These are phyloP conservation scores for Pestalotiopsis sp. DNA, from an alignment of 2,329 filamentous ascomycete genomes.

Conservation along the genomic window DNA sequence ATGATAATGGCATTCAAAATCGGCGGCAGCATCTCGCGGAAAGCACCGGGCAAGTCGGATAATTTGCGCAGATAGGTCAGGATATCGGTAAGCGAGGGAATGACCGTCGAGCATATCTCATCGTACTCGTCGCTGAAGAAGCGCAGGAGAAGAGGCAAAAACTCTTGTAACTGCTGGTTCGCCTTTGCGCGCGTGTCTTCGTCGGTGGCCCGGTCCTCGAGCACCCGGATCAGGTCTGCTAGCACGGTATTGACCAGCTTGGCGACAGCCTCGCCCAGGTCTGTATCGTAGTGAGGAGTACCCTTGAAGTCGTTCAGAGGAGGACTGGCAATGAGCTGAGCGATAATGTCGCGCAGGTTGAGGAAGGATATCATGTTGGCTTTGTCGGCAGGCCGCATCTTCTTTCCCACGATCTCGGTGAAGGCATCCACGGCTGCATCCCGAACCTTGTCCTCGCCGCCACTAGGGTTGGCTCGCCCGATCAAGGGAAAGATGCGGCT, in stretches of 20 bases:
- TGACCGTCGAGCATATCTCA: slow-evolving; percentile 94
- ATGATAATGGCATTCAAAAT: slow-evolving; percentile 89
- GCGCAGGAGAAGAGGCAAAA: slow-evolving; percentile 83
- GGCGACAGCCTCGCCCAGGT: slow-evolving; percentile 91
- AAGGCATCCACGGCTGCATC: slow-evolving; percentile 93
- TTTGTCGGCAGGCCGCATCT: slow-evolving; percentile 95
- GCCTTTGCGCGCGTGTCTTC: slow-evolving; percentile 72
- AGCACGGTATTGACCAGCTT: slow-evolving; percentile 93
- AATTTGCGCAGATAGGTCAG: slow-evolving; percentile 88
- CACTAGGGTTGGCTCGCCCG: slow-evolving; percentile 66
- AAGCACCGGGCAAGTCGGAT: slow-evolving; percentile 70
- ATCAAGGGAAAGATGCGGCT: slow-evolving; percentile 83
- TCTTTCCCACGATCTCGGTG: slow-evolving; percentile 95
- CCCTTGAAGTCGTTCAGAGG: slow-evolving; percentile 77
- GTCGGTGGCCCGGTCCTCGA: slow-evolving; percentile 69
- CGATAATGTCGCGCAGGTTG: slow-evolving; percentile 82
- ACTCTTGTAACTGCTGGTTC: slow-evolving; percentile 79
- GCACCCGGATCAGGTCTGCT: slow-evolving; percentile 81
- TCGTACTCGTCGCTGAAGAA: slow-evolving; percentile 99
- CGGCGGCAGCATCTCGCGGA: slow-evolving; percentile 80
- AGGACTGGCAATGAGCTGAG: slow-evolving; percentile 82
- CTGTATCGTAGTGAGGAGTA: slow-evolving; percentile 89
- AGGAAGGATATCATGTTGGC: slow-evolving; percentile 91
- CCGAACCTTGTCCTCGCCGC: slow-evolving; percentile 76
- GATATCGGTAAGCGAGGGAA: slow-evolving; percentile 89